Evolutionary conservation across 371 early-diverging fungal genomes (phyloP).

Genomic region (Mucor velutinosus): DNA sequence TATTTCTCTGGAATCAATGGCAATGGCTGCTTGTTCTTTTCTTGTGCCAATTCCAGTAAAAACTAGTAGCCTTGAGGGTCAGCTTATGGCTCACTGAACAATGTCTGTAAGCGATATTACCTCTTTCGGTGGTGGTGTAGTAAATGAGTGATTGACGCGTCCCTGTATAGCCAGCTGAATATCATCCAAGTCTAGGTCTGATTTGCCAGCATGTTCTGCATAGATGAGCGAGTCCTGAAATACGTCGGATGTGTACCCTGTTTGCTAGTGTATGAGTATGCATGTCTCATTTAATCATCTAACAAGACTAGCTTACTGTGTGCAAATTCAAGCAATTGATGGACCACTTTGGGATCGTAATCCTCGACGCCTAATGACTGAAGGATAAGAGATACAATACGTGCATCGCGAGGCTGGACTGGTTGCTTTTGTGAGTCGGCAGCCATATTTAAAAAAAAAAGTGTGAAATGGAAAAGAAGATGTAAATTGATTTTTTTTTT

Average conservation of each 20-base stretch:
- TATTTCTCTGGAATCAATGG: constrained; percentile 89
- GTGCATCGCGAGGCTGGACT: constrained; percentile 82
- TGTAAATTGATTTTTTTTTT: not conserved
- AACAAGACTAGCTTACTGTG: constrained; percentile 58
- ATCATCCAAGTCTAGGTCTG: constrained; percentile 87
- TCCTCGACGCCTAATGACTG: constrained; percentile 93
- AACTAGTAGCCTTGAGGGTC: constrained; percentile 53
- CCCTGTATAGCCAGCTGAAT: constrained; percentile 93
- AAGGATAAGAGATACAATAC: constrained; percentile 90
- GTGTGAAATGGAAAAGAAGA: not conserved
- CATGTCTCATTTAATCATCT: not conserved
- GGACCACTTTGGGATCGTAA: constrained; percentile 96
- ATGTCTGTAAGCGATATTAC: constrained; percentile 36
- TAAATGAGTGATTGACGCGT: constrained; percentile 89
- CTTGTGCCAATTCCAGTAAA: constrained; percentile 82
- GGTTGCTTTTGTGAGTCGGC: constrained; percentile 27
- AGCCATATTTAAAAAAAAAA: constrained; percentile 9
- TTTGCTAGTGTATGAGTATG: not conserved
- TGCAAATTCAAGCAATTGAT: constrained; percentile 95
- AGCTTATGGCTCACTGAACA: not conserved
- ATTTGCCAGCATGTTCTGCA: constrained; percentile 91
- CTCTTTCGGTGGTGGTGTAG: constrained; percentile 88
- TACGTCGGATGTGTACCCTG: constrained; percentile 94
- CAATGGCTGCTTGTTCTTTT: constrained; percentile 86
- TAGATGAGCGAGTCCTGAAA: constrained; percentile 93